These are phyloP conservation scores for Thalassiosira exigua DNA, from an alignment of 352 stramenopile genomes.

Conservation along the genomic window DNA sequence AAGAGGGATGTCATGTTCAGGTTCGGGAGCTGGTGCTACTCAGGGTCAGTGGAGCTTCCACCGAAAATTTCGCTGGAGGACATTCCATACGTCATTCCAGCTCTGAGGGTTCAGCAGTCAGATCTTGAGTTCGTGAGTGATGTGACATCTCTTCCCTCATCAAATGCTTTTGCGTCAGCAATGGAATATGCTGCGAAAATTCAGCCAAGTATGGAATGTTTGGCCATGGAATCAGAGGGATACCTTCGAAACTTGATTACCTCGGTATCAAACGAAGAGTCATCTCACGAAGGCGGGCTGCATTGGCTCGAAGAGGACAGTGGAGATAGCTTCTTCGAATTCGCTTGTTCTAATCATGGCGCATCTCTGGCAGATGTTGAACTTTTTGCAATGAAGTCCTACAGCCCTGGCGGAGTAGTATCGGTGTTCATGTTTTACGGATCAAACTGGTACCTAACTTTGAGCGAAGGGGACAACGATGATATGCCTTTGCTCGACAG, in stretches of 20 bases:
- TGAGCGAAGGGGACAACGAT: slow-evolving; percentile 85
- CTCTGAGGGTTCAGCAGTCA: slow-evolving; percentile 91
- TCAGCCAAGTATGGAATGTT: slow-evolving; percentile 88
- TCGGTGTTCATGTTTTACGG: slow-evolving; percentile 92
- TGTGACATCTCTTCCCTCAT: slow-evolving; percentile 83
- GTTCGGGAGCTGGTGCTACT: slow-evolving; percentile 94
- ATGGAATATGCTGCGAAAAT: slow-evolving; percentile 89
- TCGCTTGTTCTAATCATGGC: slow-evolving; percentile 51
- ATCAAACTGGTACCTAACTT: slow-evolving; percentile 91
- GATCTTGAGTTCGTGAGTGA: slow-evolving; percentile 93
- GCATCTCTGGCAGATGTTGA: slow-evolving; percentile 87
- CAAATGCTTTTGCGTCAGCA: slow-evolving; percentile 87
- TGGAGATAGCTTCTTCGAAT: slow-evolving; percentile 92
- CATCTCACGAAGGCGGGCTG: slow-evolving; percentile 78
- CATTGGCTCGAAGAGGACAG: slow-evolving; percentile 91
- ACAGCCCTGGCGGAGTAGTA: slow-evolving; percentile 89
- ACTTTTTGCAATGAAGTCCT: slow-evolving; percentile 93
- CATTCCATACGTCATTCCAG: slow-evolving; percentile 93
- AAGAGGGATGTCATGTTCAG: slow-evolving; percentile 93
- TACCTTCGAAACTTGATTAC: slow-evolving; percentile 86
- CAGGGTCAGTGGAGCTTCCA: slow-evolving; percentile 90
- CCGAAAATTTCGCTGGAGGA: slow-evolving; percentile 90
- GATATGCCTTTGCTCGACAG: slow-evolving; percentile 93
- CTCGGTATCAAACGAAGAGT: too few species aligned
- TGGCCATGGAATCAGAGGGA: slow-evolving; percentile 88